A percentile compares a stretch with the other conserved stretches of the same genome.
phyloP scores from a whole-genome alignment of 2,329 filamentous ascomycete species.

The Colletotrichum cuscutae region DNA sequence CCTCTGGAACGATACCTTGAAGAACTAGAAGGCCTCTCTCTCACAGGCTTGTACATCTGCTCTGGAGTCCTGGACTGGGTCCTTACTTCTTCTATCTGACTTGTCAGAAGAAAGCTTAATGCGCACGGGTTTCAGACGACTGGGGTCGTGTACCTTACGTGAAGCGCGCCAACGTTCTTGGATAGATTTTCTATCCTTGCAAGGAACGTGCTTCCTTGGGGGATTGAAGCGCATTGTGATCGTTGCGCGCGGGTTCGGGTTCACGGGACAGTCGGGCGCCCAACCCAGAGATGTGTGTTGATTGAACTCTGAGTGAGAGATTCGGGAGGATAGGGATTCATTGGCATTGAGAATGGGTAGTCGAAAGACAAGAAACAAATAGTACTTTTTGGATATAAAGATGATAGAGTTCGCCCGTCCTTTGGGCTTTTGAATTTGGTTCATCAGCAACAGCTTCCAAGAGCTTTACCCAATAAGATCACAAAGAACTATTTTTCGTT shows the following conservation, averaged over 20 bases:
- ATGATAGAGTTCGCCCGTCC: neutral
- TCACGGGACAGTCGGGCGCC: neutral
- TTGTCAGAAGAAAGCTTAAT: neutral
- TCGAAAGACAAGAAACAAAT: no score
- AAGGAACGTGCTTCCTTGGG: neutral
- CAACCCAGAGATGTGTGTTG: neutral
- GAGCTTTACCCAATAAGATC: neutral
- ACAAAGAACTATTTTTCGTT: neutral
- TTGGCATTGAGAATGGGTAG: neutral
- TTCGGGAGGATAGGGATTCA: neutral
- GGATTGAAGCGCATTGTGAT: neutral
- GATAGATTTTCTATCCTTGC: neutral
- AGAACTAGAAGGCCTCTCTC: neutral
- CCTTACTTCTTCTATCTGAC: neutral
- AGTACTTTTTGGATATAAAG: slow-evolving; percentile 1
- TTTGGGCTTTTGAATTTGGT: neutral
- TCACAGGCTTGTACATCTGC: no score
- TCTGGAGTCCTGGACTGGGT: no score
- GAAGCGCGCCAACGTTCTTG: slow-evolving; percentile 19
- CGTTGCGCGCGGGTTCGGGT: neutral
- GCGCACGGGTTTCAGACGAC: slow-evolving; percentile 14
- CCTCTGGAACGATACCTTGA: neutral
- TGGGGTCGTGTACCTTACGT: neutral
- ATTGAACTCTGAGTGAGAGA: neutral
- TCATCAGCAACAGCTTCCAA: slow-evolving; percentile 17